Evolutionary conservation across 768 basidiomycete species (phyloP).

Genomic region (Multifurca ochricompacta): DNA sequence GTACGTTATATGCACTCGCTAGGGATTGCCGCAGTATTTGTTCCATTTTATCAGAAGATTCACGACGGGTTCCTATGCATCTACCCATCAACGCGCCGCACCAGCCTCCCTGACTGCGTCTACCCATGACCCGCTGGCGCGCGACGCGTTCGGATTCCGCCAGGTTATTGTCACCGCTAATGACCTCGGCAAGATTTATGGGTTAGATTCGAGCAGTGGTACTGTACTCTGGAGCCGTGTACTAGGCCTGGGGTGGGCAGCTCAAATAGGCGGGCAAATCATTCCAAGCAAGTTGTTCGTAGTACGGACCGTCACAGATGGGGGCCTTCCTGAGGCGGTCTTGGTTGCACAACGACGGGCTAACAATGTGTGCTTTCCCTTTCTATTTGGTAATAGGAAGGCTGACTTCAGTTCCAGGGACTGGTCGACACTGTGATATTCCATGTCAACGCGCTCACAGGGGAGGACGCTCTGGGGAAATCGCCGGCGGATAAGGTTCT

Average conservation of each 20-base stretch:
- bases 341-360: conserved; percentile 55
- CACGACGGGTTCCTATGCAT: conserved; percentile 56
- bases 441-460: conserved; percentile 72
- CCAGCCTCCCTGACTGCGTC: conserved; percentile 29
- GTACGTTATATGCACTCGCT: neutral
- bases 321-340: conserved; percentile 46
- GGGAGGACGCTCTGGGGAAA: conserved; percentile 41
- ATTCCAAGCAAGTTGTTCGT: conserved; percentile 56
- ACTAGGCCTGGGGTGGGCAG: conserved; percentile 65
- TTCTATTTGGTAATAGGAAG: neutral
- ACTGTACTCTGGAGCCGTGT: conserved; percentile 72
- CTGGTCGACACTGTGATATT: conserved; percentile 67
- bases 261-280: conserved; percentile 45
- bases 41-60: conserved; percentile 63
- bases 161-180: conserved; percentile 76
- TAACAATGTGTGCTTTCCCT: conserved; percentile 41
- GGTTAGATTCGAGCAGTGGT: conserved; percentile 73
- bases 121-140: conserved; percentile 35
- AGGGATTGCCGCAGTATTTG: conserved; percentile 69
- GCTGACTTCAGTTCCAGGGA: conserved; percentile 31
- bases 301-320: conserved; percentile 40
- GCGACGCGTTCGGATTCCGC: conserved; percentile 81
- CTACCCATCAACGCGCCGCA: conserved; percentile 33
- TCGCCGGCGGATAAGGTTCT: conserved; percentile 34
- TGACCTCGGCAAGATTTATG: conserved; percentile 66